Base-by-base conservation (phyloP, 495 filamentous ascomycete species). In the Friedmanniomyces simplex region DNA sequence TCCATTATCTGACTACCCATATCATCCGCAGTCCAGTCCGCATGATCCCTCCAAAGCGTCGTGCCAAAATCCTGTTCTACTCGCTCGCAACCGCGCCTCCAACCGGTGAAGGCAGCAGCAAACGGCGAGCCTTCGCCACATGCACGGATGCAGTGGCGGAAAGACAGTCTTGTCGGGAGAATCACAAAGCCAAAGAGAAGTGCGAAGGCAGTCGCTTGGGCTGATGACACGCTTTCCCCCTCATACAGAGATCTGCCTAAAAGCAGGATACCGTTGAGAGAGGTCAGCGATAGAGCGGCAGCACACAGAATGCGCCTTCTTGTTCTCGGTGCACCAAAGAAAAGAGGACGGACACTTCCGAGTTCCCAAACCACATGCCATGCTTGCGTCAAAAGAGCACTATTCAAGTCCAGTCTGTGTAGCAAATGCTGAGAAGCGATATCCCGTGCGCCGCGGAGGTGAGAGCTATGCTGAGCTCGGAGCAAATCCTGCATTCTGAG, bases 151-250 rank as follows among this genome's bases (percentile, higher is more conserved):
- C 4, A 48, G 34, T 28, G 49, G 46, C 26, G 32, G 50, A 21
- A 52, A 3, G 28, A 30, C 14, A 45, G 51, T 25, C 56, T 55
- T 36, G 51, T 34, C 11, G 16, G 20, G 22, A 47, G 28, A 21
- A 24, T 36, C 41, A 50, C 41, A 42, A 59, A 48, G 12, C 14
- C 55, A 62, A 59, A 28, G 49, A 32, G 54, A 45, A 59, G 37
- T 53, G 61, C 61, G 61, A 60, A 64, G 61, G 61, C 61, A 64
- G 61, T 64, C 61, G 61, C 61, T 52, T 50, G 36, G 30, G 59
- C 57, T 64, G 61, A 49, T 64, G 61, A 49, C 14, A 36, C 45
- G 47, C 22, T 13, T 8, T 8, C 34, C 24, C 39, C 24, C 12
- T 32, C 37, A 0, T n/a, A 3, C 24, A 8, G 10, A 5, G 1